Evolutionary conservation across 2,329 filamentous ascomycete species (phyloP).

Genomic region (Biscogniauxia marginata): DNA sequence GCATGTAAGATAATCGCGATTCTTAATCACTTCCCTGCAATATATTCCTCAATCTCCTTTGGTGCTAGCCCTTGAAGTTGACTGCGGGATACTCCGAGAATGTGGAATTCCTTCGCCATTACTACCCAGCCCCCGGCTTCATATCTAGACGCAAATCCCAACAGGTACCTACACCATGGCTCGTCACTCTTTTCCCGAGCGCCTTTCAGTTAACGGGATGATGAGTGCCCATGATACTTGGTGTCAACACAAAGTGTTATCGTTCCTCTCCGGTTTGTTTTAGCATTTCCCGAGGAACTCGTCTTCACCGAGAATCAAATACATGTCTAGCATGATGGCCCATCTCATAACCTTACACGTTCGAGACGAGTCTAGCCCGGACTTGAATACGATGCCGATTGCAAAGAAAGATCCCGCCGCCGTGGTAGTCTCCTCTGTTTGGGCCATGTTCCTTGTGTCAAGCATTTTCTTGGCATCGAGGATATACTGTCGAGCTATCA

Average conservation of each 20-base stretch:
- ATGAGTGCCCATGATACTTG: neutral
- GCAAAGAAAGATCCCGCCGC: neutral
- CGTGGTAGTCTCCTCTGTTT: constrained; percentile 9
- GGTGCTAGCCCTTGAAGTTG: neutral
- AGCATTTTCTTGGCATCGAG: constrained; percentile 18
- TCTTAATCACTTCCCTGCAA: neutral
- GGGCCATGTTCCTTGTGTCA: constrained; percentile 12
- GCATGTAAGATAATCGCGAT: neutral
- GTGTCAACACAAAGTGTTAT: neutral
- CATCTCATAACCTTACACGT: neutral
- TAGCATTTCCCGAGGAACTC: no score
- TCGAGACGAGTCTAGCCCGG: neutral
- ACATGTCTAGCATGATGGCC: neutral
- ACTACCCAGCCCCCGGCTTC: neutral
- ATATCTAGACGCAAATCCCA: neutral
- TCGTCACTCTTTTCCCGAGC: neutral
- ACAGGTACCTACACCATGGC: neutral
- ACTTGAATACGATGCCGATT: neutral
- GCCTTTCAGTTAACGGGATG: neutral
- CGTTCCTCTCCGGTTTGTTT: neutral
- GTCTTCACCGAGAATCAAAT: neutral
- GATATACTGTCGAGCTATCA: constrained; percentile 10
- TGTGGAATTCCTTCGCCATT: neutral
- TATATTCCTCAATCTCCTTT: neutral
- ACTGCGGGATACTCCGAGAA: neutral